Base-by-base conservation (phyloP, 2,329 filamentous ascomycete genomes). In the Paraphaeosphaeria minitans region DNA sequence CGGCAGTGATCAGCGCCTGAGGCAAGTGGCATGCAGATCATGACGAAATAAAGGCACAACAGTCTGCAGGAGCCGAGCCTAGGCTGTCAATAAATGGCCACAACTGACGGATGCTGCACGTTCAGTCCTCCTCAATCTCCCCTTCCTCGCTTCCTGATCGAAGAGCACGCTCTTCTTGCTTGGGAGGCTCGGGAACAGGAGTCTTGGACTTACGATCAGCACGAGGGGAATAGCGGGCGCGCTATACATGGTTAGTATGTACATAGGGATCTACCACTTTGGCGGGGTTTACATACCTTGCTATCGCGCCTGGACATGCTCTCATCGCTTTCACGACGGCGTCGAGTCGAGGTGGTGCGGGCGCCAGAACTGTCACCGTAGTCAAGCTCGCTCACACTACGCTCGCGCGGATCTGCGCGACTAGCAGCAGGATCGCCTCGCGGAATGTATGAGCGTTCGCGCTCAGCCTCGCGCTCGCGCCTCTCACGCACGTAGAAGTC, bases 101-200 rank as follows among this genome's bases (percentile, higher is more conserved):
- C 39, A 45, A 43, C 51, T 41, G 13, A 35, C 3, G 2, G 43
- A 8, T 19, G 51, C 37, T 37, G 29, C 24, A 7, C n/a, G 14
- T 19, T 49, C 80, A 81, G 59, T 81, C 77, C 82, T 98, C 93
- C 78, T 97, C 95, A 69, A 99, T 98, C 81, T 99, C 95, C 53
- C 95, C 95, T 78, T 99, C 95, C 79, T 99, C 95, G 72, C 93
- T 97, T 54, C 95, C 95, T 59, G 91, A 94, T 70, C 91, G 89
- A 56, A 93, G 82, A 56, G 83, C 81, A 53, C 87, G 82, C 62
- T 90, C 87, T 64, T 90, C 87, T 59, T 85, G 80, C 65, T 83
- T 80, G 50, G 67, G 56, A 19, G 69, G 64, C 52, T 72, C 70
- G 41, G 72, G 71, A 54, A 74, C 62, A 43, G 85, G 84, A 51